Evolutionary conservation across 2,329 filamentous ascomycete species (phyloP), one percentile per base, ranked within the genome.

Genomic region (Scytalidium lignicola): DNA sequence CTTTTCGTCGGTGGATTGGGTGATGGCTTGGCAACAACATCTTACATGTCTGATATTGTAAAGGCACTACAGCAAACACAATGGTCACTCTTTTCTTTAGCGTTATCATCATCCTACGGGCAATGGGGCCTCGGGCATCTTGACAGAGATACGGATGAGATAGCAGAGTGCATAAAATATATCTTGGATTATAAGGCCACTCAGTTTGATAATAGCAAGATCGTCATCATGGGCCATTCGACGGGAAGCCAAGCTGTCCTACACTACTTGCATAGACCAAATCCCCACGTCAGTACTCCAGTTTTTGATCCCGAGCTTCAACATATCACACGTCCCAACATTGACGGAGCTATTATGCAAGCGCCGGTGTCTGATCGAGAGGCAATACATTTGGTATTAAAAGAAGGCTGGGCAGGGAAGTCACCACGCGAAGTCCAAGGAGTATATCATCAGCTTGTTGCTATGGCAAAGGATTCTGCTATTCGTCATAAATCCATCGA

Each of bases 201-300:
- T 43, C 60, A 62, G 44, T 64, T 56, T 42, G 58, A 63, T 44
- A 68, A 77, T 5, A 70, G 68, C 7, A 82, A 80, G 49, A 59
- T 85, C n/a, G 79, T 83, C 21, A 65, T 86, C 37, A 83, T 86
- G 80, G 83, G 83, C 2, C 82, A 86, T 58, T 82, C 78, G 1
- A 86, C 83, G 0, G 83, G 83, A 0, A 84, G 78, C 54, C 83
- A 87, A 63, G 82, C 84, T 60, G 73, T 80, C 9, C 73, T 86
- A 66, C 79, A 84, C 57, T 86, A 86, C 54, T 61, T 84, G 1
- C 65, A 69, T 51, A 63, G 68, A 3, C 62, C 67, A 2, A 74
- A 73, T 47, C 71, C 63, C 3, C 62, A 65, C 52, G 51, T 67
- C 6, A 44, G 44, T 18, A 21, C 43, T 2, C 52, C 58, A 17